Evolutionary conservation across 208 protist genomes (phyloP).

Genomic region (Wallacemonas rigidus): DNA sequence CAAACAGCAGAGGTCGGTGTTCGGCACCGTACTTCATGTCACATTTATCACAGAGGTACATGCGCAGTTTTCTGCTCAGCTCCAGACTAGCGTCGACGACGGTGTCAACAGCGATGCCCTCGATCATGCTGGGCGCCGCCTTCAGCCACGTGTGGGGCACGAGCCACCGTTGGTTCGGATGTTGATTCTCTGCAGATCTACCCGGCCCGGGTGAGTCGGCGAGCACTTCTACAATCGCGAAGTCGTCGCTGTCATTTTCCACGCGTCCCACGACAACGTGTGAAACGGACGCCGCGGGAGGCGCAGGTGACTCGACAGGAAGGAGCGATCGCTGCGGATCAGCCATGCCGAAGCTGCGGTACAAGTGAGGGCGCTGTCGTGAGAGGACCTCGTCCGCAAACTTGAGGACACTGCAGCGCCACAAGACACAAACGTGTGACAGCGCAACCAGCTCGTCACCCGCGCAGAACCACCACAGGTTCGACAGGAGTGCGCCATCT

Average conservation of each 20-base stretch:
- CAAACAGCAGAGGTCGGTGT: slow-evolving; percentile 46
- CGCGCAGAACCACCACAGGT: not conserved
- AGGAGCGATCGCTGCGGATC: not conserved
- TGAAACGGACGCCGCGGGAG: not conserved
- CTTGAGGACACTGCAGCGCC: slow-evolving; percentile 20
- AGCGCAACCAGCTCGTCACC: slow-evolving; percentile 5
- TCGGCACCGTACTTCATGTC: slow-evolving; percentile 57
- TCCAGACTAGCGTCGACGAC: slow-evolving; percentile 46
- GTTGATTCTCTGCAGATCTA: not conserved
- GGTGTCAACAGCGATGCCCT: slow-evolving; percentile 23
- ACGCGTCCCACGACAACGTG: not conserved
- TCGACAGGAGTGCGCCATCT: not conserved
- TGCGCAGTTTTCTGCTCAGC: slow-evolving; percentile 61
- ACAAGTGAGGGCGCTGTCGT: not conserved
- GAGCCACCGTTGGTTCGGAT: slow-evolving; percentile 3
- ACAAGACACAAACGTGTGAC: slow-evolving; percentile 32
- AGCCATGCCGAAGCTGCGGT: not conserved
- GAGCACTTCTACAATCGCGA: slow-evolving; percentile 22
- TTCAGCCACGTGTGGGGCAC: slow-evolving; percentile 11
- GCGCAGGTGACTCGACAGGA: too few species aligned
- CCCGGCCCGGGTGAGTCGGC: too few species aligned
- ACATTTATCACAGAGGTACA: slow-evolving; percentile 76
- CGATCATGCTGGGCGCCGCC: not conserved
- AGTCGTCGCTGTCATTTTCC: slow-evolving; percentile 10
- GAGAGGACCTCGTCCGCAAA: slow-evolving; percentile 17